Conservation (phyloP, 1,284 basidiomycete species). For the Microbotryum saponariae region DNA sequence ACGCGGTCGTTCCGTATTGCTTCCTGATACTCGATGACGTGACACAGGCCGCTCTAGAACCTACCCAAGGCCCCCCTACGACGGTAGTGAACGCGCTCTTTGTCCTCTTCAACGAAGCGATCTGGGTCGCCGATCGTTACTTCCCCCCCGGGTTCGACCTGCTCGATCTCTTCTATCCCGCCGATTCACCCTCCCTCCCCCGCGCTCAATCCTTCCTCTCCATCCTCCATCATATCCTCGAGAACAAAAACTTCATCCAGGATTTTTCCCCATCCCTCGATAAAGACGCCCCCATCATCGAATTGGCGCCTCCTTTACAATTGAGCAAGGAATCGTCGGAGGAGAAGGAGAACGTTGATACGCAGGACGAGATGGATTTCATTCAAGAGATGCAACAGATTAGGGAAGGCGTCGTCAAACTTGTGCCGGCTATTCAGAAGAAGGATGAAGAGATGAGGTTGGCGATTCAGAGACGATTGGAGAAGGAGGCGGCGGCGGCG, state of each 20-base stretch:
- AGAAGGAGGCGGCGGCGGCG: constrained; percentile 12
- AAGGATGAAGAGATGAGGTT: constrained; percentile 23
- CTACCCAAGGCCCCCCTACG: constrained; percentile 60
- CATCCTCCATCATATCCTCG: constrained; percentile 68
- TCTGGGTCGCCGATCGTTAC: constrained; percentile 58
- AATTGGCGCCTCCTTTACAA: constrained; percentile 19
- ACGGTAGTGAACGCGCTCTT: constrained; percentile 71
- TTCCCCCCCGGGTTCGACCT: constrained; percentile 68
- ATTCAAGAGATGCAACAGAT: constrained; percentile 26
- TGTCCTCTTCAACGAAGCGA: constrained; percentile 60
- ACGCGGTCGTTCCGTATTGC: too few species aligned
- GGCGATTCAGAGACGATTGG: constrained; percentile 4
- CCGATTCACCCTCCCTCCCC: constrained; percentile 51
- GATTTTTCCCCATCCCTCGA: constrained; percentile 12
- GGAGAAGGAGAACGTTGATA: constrained; percentile 28
- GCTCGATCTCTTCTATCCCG: constrained; percentile 66
- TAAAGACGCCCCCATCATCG: constrained; percentile 1
- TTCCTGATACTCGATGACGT: neutral
- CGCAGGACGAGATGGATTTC: constrained; percentile 22
- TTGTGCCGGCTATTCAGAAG: constrained; percentile 27
- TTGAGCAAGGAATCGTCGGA: constrained; percentile 1
- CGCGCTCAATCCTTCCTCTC: constrained; percentile 70
- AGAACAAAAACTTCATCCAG: constrained; percentile 42
- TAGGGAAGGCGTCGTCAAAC: constrained; percentile 19
- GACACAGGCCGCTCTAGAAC: constrained; percentile 40